Evolutionary conservation across 768 basidiomycete genomes (phyloP), one percentile per base, ranked within the genome.

Genomic region (Piloderma croceum): DNA sequence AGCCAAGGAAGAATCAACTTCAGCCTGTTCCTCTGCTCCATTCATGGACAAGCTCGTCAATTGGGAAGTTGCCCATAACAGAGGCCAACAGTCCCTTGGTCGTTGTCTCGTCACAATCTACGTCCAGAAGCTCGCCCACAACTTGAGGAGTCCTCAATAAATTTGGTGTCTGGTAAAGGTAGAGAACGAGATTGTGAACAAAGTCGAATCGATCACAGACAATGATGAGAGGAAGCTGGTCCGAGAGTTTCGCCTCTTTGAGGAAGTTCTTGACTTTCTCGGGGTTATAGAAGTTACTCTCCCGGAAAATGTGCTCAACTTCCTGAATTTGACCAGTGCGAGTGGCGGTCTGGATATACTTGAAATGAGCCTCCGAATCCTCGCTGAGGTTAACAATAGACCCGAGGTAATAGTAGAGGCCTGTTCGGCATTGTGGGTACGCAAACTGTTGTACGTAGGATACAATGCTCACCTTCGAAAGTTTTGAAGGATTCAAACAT

Each of bases 211-310:
- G 91, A 61, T 99, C 96, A 75, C 96, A 98, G 54, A 99, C 96
- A 50, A 99, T 98, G 71, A 98, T 99, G 52, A 99, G 82, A 4
- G 96, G 96, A 25, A 99, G 81, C 60, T 98, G 96, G 59, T 98
- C 96, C 25, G 81, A 68, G 21, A 99, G 81, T 56, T 96, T 93
- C 55, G 96, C 93, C 59, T 99, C 96, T 65, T 97, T 97, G 62
- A 97, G 80, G 83, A 97, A 98, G 68, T 99, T 99, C 76, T 99
- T 98, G 77, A 98, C 96, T 66, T 99, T 99, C 71, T 99, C 96
- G 2, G 96, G 90, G 63, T 93, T 97, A 76, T 98, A 98, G 67
- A 71, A 73, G 67, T 98, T 97, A 63, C 88, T 91, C 69, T 99
- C 96, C 39, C 96, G 76, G 59, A 93, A 97, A 56, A 99, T 94